Evolutionary conservation across 305 asterid species (phyloP), one percentile per base, ranked within the genome.

Genomic region (Solanum aculeatissimum): DNA sequence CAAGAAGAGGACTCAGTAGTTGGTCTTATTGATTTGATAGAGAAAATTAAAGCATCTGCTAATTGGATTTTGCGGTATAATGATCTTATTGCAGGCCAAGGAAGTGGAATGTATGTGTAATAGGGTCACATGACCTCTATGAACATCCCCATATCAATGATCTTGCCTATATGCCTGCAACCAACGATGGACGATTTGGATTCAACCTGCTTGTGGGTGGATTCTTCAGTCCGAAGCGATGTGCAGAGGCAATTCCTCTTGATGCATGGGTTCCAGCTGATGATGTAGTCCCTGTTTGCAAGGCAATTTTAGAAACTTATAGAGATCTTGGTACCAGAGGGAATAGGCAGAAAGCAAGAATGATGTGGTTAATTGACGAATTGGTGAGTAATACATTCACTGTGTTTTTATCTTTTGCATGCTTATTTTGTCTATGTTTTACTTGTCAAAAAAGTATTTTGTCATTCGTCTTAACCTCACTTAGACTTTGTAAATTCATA

Each of bases 291-390:
- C 94, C 98, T 0, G 91, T 93, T 58, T 96, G 99, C 89, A 60
- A 68, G 81, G 98, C 98, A 19, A 87, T 96, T 84, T 95, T 96
- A 49, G 99, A 96, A 85, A 69, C 98, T 47, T 96, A 89, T 86
- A 88, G 99, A 86, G 99, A 95, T 90, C 96, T 96, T 27, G 98
- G 99, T 43, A 82, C 87, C 1, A 91, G 99, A 89, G 97, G 98
- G 83, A 96, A 96, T 86, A 86, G 99, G 85, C 98, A 96, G 91
- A 96, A 92, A 86, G 90, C 96, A 45, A 94, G 99, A 90, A 95
- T 96, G 99, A 96, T 96, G 99, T 96, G 99, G 99, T 87, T 95
- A 57, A 95, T 96, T 40, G 99, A 96, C 88, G 98, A 96, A 90
- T 96, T 96, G 51, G 99, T 96, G 51, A 92, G 99, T 88, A n/a